Evolutionary conservation across 2,329 filamentous ascomycete genomes (phyloP), one percentile per base, ranked within the genome.

Genomic region (Stagonosporopsis tanaceti): DNA sequence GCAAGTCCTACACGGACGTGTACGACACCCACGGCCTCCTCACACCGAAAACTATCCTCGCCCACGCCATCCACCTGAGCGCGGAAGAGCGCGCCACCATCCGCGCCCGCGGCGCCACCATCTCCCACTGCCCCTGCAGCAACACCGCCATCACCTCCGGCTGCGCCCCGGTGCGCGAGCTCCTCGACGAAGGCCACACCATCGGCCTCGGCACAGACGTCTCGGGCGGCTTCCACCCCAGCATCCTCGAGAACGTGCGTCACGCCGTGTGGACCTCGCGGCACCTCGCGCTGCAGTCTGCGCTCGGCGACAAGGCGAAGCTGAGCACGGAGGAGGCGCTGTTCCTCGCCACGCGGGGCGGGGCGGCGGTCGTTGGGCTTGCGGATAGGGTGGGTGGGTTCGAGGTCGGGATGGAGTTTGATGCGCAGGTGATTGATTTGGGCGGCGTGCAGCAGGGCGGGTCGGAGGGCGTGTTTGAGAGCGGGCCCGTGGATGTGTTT

Each of bases 171-270:
- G 89, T 99, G 2, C 83, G 94, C 17, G 85, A 85, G 76, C 74
- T 97, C 65, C 81, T 97, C 50, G 84, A 92, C 22, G 83, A 84
- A 50, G 92, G 91, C 0, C 83, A 98, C 42, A 87, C 85, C 0
- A 87, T 97, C 6, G 94, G 95, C 0, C 79, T 99, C 0, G 95
- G 95, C 0, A 98, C 94, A 0, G 95, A 99, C 75, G 87, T 98
- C 56, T 91, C 87, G 66, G 95, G 94, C 2, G 95, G 95, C 0
- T 97, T 94, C 74, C 91, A 87, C 53, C 84, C 91, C 0, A 91
- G 87, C 59, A 85, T 98, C 9, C 84, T 98, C 0, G 91, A 95
- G 64, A 88, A 92, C n/a, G 91, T 89, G 40, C 80, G 93, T 14
- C 91, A 95, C 70, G 92, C 94, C 0, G 85, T 87, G 47, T 83